These are phyloP conservation scores for Boletales sp. DNA, from an alignment of 768 basidiomycete genomes.

Conservation along the genomic window DNA sequence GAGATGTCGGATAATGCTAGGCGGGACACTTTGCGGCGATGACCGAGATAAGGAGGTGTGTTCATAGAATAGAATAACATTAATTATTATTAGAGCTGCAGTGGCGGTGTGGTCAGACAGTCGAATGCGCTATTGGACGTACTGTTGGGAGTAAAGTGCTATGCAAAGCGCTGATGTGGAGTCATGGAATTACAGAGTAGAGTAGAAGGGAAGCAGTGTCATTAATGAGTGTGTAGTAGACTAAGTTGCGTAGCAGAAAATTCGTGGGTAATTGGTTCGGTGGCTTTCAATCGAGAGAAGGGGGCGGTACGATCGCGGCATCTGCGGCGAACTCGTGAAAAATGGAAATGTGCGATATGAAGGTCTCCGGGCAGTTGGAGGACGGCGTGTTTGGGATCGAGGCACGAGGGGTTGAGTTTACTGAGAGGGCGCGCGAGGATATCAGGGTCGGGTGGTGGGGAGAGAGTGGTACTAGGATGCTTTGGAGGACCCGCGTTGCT, in stretches of 20 bases:
- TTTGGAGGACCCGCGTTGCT: constrained; percentile 1
- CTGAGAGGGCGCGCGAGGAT: background rate
- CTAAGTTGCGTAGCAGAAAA: background rate
- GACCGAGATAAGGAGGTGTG: constrained; percentile 18
- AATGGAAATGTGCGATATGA: constrained; percentile 5
- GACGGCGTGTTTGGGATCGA: constrained; percentile 1
- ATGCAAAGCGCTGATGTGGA: constrained; percentile 4
- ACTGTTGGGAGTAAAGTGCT: constrained; percentile 2
- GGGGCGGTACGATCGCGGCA: constrained; percentile 14
- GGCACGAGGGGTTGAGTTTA: constrained; percentile 1
- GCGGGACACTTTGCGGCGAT: constrained; percentile 6
- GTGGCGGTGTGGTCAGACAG: constrained; percentile 13
- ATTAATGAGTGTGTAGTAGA: constrained; percentile 5
- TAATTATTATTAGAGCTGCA: background rate
- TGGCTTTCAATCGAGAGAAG: constrained; percentile 10
- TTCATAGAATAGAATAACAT: constrained; percentile 2
- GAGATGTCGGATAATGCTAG: background rate
- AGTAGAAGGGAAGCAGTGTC: background rate
- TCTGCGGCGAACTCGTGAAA: constrained; percentile 13
- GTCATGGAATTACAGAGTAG: background rate
- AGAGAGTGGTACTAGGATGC: background rate
- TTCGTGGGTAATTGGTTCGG: constrained; percentile 12
- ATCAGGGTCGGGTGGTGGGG: constrained; percentile 5
- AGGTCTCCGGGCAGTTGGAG: background rate
- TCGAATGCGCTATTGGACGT: constrained; percentile 11